Base-by-base conservation (phyloP, 2,329 filamentous ascomycete species). In the Fusarium mundagurra region DNA sequence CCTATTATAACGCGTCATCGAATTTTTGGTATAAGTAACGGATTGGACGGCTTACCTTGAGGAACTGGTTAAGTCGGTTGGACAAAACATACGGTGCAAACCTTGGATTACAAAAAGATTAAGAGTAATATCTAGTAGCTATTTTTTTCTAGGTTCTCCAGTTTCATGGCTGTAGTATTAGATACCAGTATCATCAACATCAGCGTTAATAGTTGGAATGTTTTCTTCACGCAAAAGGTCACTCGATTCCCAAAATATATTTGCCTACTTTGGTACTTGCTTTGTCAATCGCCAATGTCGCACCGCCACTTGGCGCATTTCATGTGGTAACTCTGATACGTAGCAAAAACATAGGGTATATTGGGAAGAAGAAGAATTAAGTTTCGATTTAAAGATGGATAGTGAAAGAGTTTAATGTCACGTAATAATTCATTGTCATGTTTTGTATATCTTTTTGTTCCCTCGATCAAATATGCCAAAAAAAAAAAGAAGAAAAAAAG, bases 81-180 rank as follows among this genome's bases (percentile, higher is more conserved):
- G 64, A 55, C 48, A 51, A 62, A 45, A 39, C 24, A 27, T 27
- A 53, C 20, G 67, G 64, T 68, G 48, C 60, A 55, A 57, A 55
- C 34, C 59, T 27, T 38, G 47, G 58, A 58, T 38, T 54, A 29
- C 55, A 61, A 57, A 47, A 38, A 39, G 27, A 44, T 57, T 14
- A 47, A 72, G 50, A 67, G 47, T 74, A 74, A 74, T 69, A 74
- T 60, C 38, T 74, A 74, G 61, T 69, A 74, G 45, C 33, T 64
- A 68, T 51, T 67, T 61, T 58, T 24, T 50, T 57, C 47, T 24
- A 45, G 18, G 20, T 44, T 8, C n/a, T 48, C 24, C 36, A 43
- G 43, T 41, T 61, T 34, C 20, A 45, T 43, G 36, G 39, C 44
- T 62, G 33, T 50, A 62, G 53, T 34, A 62, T 50, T 58, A 64